Conservation (phyloP, 106 monocot genomes). For the Dioscorea dumetorum region DNA sequence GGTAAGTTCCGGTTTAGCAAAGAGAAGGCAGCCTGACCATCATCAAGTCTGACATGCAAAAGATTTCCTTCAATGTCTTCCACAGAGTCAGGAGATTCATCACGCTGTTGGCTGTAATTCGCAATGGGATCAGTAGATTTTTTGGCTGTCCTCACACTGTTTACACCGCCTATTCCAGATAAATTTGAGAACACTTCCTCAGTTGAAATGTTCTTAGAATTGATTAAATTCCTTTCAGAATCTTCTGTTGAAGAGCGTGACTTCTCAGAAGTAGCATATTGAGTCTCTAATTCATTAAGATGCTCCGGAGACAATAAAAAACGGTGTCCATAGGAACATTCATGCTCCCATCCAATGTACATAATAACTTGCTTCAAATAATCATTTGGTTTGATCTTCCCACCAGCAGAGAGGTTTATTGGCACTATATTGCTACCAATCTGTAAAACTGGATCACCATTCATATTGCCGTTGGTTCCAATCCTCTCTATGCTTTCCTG, state of each 20-base stretch:
- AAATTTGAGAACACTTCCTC: conserved; percentile 16
- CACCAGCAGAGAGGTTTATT: conserved; percentile 25
- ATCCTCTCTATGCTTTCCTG: conserved; percentile 12
- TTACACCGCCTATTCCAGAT: conserved; percentile 6
- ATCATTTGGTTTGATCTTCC: conserved; percentile 26
- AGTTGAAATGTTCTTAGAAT: conserved; percentile 13
- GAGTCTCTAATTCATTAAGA: conserved; percentile 50
- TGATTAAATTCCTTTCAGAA: conserved; percentile 21
- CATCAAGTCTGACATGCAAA: conserved; percentile 28
- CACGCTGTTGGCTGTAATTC: conserved; percentile 13
- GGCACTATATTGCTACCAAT: conserved; percentile 83
- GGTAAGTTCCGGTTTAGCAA: conserved; percentile 81
- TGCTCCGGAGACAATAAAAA: conserved; percentile 74
- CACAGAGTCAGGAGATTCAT: conserved; percentile 6
- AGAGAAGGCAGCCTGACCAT: conserved; percentile 42
- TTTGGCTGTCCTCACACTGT: conserved; percentile 2
- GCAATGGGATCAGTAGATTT: conserved; percentile 2
- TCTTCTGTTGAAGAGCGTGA: conserved; percentile 11
- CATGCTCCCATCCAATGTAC: conserved; percentile 91
- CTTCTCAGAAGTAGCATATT: conserved; percentile 11
- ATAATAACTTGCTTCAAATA: conserved; percentile 29
- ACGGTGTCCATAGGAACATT: conserved; percentile 86
- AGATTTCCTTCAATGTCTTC: conserved; percentile 22
- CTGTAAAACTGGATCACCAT: conserved; percentile 49
- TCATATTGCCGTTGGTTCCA: conserved; percentile 12